phyloP scores from a whole-genome alignment of 2,329 filamentous ascomycete genomes.

The Penicillium rolfsii region DNA sequence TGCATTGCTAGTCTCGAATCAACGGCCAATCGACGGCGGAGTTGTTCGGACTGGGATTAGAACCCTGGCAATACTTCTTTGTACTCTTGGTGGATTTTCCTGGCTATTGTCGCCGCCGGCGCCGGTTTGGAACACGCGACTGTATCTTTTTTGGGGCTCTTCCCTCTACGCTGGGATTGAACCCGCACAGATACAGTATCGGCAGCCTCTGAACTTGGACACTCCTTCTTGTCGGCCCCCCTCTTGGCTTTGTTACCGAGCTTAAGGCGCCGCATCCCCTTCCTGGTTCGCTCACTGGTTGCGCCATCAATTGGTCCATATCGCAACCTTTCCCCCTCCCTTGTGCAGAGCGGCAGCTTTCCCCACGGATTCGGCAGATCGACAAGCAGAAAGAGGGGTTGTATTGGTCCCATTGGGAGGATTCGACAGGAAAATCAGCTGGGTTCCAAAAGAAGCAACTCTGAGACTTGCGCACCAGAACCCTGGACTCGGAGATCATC shows the following conservation, averaged over 20 bases:
- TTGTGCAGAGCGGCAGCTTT: constrained; percentile 38
- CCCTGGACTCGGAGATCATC: constrained; percentile 28
- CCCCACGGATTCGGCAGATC: constrained; percentile 41
- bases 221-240: constrained; percentile 20
- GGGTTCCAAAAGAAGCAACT: constrained; percentile 26
- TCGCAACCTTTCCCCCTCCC: constrained; percentile 32
- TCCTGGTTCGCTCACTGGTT: constrained; percentile 23
- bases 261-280: constrained; percentile 18
- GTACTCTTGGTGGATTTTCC: constrained; percentile 7
- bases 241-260: constrained; percentile 17
- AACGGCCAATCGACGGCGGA: constrained; percentile 23
- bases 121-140: constrained; percentile 27
- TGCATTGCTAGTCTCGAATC: constrained; percentile 25
- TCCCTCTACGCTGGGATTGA: constrained; percentile 20
- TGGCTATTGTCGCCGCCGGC: constrained; percentile 11
- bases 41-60: constrained; percentile 13
- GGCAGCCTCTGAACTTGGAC: constrained; percentile 32
- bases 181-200: constrained; percentile 34
- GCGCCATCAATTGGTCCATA: constrained; percentile 36
- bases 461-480: constrained; percentile 20
- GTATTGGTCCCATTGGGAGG: constrained; percentile 27
- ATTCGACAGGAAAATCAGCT: constrained; percentile 23
- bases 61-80: constrained; percentile 15
- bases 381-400: constrained; percentile 34
- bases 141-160: constrained; percentile 28